Percentiles rank a stretch among this genome's conserved stretches.
Evolutionary conservation across 306 rosid species (phyloP).

Genomic region (Quercus dentata): DNA sequence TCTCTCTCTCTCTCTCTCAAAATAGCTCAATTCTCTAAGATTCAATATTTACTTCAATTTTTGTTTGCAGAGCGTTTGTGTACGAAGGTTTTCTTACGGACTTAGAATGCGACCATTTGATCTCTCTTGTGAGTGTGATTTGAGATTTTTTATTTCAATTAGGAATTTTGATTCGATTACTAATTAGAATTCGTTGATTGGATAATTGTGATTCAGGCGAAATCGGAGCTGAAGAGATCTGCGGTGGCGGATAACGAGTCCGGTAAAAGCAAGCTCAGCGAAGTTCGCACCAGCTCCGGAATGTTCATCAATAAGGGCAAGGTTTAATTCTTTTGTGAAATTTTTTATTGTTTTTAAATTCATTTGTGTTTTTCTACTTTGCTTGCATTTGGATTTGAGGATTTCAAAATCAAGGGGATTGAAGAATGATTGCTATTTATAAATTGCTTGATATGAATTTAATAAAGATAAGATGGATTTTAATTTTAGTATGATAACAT

Average conservation of each 20-base stretch:
- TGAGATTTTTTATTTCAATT: neutral
- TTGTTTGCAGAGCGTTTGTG: conserved; percentile 74
- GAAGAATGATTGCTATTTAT: neutral
- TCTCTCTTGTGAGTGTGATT: conserved; percentile 70
- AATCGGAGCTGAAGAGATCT: conserved; percentile 91
- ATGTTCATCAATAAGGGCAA: conserved; percentile 84
- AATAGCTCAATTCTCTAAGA: neutral
- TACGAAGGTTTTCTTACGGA: conserved; percentile 87
- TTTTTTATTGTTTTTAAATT: neutral
- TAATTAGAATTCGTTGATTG: neutral
- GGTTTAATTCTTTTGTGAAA: conserved; percentile 33
- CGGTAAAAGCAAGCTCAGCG: conserved; percentile 72
- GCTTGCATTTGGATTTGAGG: too few species aligned
- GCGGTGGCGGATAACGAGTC: conserved; percentile 81
- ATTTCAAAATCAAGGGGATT: too few species aligned
- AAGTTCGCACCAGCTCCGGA: conserved; percentile 95
- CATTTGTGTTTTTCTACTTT: neutral
- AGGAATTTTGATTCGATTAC: neutral
- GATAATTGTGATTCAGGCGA: conserved; percentile 50
- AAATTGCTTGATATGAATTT: too few species aligned
- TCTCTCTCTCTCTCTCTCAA: neutral
- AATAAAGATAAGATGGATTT: too few species aligned
- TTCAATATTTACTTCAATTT: neutral
- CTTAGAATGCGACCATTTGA: conserved; percentile 87
- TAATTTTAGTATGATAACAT: too few species aligned